phyloP scores from a whole-genome alignment of 129 eudicot species.

The Flaveria robusta region DNA sequence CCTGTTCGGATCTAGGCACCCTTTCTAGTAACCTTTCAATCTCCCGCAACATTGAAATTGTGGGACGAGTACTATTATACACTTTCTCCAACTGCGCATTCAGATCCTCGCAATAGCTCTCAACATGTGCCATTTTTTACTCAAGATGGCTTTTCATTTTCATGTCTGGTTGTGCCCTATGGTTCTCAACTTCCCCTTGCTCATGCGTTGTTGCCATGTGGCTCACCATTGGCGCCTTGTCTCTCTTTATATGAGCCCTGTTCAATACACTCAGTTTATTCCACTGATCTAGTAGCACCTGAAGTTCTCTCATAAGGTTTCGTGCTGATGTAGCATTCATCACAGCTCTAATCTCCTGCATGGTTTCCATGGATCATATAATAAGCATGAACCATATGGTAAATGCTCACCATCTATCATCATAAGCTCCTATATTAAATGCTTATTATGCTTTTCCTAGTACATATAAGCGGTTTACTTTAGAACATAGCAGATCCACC shows the following conservation, averaged over 20 bases:
- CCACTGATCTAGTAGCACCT: not conserved
- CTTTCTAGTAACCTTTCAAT: not conserved
- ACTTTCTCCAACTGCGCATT: not conserved
- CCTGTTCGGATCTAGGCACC: not conserved
- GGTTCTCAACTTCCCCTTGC: not conserved
- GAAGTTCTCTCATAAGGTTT: not conserved
- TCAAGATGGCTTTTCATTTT: not conserved
- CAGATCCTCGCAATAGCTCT: conserved; percentile 1
- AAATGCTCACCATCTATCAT: not conserved
- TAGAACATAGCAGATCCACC: not conserved
- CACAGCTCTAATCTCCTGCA: conserved; percentile 4
- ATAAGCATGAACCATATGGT: not conserved
- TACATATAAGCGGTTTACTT: not conserved
- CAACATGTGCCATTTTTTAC: not conserved
- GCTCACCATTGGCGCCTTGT: not conserved
- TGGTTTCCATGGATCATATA: not conserved
- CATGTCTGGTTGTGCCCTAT: not conserved
- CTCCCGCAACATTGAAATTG: not conserved
- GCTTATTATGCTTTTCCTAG: not conserved
- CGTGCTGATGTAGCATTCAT: conserved; percentile 1
- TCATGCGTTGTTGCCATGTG: not conserved
- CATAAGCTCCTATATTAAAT: not conserved
- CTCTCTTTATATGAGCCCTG: not conserved
- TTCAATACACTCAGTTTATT: not conserved
- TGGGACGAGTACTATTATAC: not conserved